Base-by-base conservation (phyloP, 2,329 filamentous ascomycete species). In the Sporothrix globosa region DNA sequence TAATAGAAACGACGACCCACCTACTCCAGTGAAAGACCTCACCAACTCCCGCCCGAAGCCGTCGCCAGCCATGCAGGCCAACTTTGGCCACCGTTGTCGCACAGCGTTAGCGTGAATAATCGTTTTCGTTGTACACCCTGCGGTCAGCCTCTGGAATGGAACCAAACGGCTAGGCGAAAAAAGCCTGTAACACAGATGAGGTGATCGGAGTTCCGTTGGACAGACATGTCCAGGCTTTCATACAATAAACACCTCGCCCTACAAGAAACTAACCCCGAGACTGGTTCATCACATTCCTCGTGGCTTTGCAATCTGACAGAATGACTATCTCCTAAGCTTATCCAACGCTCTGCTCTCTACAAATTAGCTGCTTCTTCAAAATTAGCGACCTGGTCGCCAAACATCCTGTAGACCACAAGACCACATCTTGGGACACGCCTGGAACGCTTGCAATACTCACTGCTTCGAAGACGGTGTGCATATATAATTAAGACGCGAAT, bases 91-190 rank as follows among this genome's bases (percentile, higher is more conserved):
- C 69, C 69, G 69, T 70, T 70, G 69, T 68, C 69, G 69, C 69
- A 70, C 69, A 53, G 34, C 44, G 10, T 61, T 67, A 68, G 65
- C 65, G 69, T 70, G 69, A 68, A 70, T 68, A 70, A 68, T 44
- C 63, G 46, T 46, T 56, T 34, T 46, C 68, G 17, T 50, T 34
- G 58, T 17, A 19, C 48, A 10, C 63, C 30, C 41, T 50, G 6
- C 58, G 14, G 50, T 27, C 58, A n/a, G 48, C n/a, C 44, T 48
- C 60, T 39, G 50, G 24, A 30, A 46, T 63, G 61, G 63, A 44
- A 70, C 41, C 44, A 70, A 30, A 67, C 69, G 53, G 69, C 21
- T 61, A 67, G 65, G n/a, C 50, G 34, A 67, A 34, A n/a, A 66
- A 53, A n/a, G 44, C 24, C 39, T 34, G 9, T 19, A 27, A 27